Evolutionary conservation across 139 green algal genomes (phyloP), one percentile per base, ranked within the genome.

Genomic region (Haematococcus lacustris): DNA sequence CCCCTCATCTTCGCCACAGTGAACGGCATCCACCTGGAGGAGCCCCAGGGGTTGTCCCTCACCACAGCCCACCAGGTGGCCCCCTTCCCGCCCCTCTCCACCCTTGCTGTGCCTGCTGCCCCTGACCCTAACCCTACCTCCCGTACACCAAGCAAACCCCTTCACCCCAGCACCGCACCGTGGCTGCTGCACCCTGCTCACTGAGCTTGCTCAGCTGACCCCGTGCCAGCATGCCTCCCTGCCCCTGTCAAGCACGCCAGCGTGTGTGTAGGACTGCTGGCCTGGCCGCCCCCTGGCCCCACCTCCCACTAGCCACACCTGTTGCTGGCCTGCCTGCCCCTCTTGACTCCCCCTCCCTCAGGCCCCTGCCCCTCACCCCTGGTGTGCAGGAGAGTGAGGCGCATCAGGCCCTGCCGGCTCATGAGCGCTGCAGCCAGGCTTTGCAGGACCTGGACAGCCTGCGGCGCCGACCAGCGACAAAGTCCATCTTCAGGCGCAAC

Each of bases 1-100:
- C 83, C 83, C 37, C 26, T 82, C 1, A 66, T 88, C 57, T 88
- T 85, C 66, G 78, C 78, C 34, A 82, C 75, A 13, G 77, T 83
- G n/a, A 88, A 88, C 61, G 83, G 83, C n/a, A 61, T 88, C 5
- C 83, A 88, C 59, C 67, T 88, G 57, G 69, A 82, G 3, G 75
- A 79, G 5, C 83, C 83, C 4, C 71, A 73, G 25, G 78, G 76
- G 35, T 64, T 78, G 21, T 68, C 78, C 38, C 75, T 73, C 34
- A 37, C 57, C 4, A 76, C 69, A 51, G 78, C 68, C 33, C 68
- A 62, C 39, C 63, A 70, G 79, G 76, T 78, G 60, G 4, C 38
- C 43, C 17, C 43, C 17, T 17, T 53, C 43, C 9, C 9, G 9
- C 9, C 43, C 9, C 43, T 53, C 43, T n/a, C 43, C 43, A 28